Percentiles rank a stretch among this genome's conserved stretches.
These are phyloP conservation scores for Sergeia podlipaevii DNA, from an alignment of 208 protist genomes.

Conservation along the genomic window DNA sequence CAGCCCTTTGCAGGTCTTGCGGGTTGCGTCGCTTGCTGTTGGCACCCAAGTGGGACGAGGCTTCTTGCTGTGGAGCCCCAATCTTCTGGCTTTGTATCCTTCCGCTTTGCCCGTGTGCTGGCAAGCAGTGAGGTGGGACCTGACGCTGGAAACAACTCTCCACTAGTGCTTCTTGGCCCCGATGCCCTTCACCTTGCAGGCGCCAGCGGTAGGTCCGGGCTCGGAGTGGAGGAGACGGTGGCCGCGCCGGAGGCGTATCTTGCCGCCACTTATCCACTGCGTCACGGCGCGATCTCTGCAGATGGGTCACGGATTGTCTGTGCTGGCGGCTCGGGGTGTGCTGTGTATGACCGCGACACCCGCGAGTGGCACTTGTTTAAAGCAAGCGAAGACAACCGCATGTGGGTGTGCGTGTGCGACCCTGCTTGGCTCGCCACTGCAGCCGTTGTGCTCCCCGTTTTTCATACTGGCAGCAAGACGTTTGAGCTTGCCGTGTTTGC, in stretches of 20 bases:
- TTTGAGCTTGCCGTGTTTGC: slow-evolving; percentile 37
- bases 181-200: slow-evolving; percentile 26
- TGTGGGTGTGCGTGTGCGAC: slow-evolving; percentile 40
- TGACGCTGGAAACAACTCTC: slow-evolving; percentile 24
- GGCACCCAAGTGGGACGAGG: slow-evolving; percentile 13
- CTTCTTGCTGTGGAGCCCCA: slow-evolving; percentile 28
- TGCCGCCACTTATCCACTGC: slow-evolving; percentile 47
- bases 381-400: slow-evolving; percentile 21
- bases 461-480: slow-evolving; percentile 11
- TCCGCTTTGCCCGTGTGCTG: slow-evolving; percentile 29
- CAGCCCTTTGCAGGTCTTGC: slow-evolving; percentile 2
- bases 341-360: slow-evolving; percentile 31
- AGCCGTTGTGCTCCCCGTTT: slow-evolving; percentile 29
- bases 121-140: slow-evolving; percentile 21
- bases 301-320: slow-evolving; percentile 39
- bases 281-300: slow-evolving; percentile 44
- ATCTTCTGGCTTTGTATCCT: slow-evolving; percentile 15
- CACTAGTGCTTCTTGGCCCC: slow-evolving; percentile 26
- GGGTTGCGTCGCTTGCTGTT: slow-evolving; percentile 24
- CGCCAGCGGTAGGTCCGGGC: background rate
- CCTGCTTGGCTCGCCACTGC: slow-evolving; percentile 53
- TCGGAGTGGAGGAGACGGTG: background rate
- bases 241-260: slow-evolving; percentile 28
- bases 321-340: slow-evolving; percentile 34
- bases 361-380: slow-evolving; percentile 38